Evolutionary conservation across 73 alveolate genomes (phyloP), one percentile per base, ranked within the genome.

Genomic region (Stentor coeruleus): DNA sequence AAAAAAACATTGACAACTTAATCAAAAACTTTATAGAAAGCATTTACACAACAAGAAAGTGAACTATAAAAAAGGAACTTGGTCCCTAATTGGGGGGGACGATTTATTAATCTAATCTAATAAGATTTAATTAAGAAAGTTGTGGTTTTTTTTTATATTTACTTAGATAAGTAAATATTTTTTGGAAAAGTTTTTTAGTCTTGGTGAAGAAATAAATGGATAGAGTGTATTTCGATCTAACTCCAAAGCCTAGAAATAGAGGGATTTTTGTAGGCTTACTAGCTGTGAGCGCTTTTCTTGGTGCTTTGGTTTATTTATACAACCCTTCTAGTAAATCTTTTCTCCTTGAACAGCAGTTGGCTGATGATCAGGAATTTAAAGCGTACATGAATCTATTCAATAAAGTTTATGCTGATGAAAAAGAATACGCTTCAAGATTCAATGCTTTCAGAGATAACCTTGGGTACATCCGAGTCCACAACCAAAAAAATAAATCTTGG

Each of bases 391-490:
- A n/a, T 31, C 15, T 20, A 2, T 57, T 0, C 2, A 57, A 57
- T 31, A 57, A 57, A 57, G 73, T 2, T 2, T 57, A 57, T 31
- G 73, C 73, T 31, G 28, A 57, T 57, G 73, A 57, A 57, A 31
- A 57, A 57, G 73, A 57, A 57, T 57, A 57, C 73, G 35, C 15
- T 1, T n/a, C 73, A 57, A n/a, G 73, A n/a, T 31, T 57, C 2
- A 57, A 57, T 20, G 28, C 28, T 57, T 57, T 57, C 73, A 57
- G 73, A 31, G 73, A 57, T 31, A 57, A 57, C 28, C 28, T 20
- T 57, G 73, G 35, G 35, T 57, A 57, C 28, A 31, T 31, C 73
- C 15, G 73, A 57, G 73, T 57, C 73, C 73, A 57, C 73, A 57
- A 57, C 73, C 15, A n/a, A n/a, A n/a, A 20, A 20, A 30, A 30